Evolutionary conservation across 2,329 filamentous ascomycete species (phyloP).

Genomic region (Knufia fluminis): DNA sequence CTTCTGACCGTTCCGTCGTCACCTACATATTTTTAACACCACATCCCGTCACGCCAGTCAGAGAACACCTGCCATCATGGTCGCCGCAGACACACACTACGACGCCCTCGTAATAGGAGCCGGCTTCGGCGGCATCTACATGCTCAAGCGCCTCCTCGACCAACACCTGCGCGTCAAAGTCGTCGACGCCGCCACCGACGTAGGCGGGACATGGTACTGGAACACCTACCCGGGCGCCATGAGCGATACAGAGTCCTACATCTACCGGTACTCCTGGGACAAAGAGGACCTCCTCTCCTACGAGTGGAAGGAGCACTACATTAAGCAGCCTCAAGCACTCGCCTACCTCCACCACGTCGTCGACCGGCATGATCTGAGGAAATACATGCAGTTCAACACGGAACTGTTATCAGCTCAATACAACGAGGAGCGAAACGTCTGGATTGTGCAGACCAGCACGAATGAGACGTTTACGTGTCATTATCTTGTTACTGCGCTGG

Average conservation of each 20-base stretch:
- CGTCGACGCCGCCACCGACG: constrained; percentile 43
- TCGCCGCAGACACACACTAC: constrained; percentile 6
- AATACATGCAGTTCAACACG: constrained; percentile 35
- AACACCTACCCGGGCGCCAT: constrained; percentile 32
- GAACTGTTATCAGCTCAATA: constrained; percentile 23
- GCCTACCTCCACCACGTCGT: constrained; percentile 29
- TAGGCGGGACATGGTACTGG: constrained; percentile 31
- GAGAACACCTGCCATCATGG: background rate
- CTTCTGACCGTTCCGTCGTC: no score
- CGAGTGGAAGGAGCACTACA: constrained; percentile 30
- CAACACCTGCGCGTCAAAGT: constrained; percentile 39
- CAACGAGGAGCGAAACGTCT: constrained; percentile 14
- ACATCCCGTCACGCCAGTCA: no score
- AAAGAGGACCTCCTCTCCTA: constrained; percentile 8
- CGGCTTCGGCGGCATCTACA: constrained; percentile 38
- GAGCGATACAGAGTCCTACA: constrained; percentile 16
- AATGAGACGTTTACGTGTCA: constrained; percentile 23
- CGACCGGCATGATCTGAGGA: constrained; percentile 27
- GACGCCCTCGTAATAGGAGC: constrained; percentile 25
- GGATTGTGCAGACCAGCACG: constrained; percentile 22
- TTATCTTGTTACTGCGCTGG: constrained; percentile 39
- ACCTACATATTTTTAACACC: no score
- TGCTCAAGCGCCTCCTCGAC: constrained; percentile 44
- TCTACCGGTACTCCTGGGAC: constrained; percentile 14
- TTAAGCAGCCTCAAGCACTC: constrained; percentile 28